Percentiles rank a stretch among this genome's conserved stretches.
Conservation (phyloP, 176 grass and related monocot species). For the Zea luxurians region DNA sequence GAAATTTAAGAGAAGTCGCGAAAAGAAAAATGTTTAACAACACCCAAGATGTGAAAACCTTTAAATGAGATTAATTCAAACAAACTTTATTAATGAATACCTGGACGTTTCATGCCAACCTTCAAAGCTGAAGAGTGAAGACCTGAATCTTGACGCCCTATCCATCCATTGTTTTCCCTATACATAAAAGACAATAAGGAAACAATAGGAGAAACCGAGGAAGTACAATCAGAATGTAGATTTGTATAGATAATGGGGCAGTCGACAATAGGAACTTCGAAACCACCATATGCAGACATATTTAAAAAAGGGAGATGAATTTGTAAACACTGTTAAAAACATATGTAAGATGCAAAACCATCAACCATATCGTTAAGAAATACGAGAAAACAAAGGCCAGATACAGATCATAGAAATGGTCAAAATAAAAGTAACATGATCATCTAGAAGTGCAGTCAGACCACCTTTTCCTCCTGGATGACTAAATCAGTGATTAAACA, state of each 20-base stretch:
- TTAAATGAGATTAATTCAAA: constrained; percentile 2
- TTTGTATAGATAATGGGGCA: background rate
- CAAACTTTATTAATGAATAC: constrained; percentile 26
- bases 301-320: background rate
- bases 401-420: no score
- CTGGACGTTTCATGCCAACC: constrained; percentile 53
- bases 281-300: background rate
- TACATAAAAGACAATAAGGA: constrained; percentile 11
- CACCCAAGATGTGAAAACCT: background rate
- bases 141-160: constrained; percentile 47
- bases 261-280: background rate
- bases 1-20: constrained; percentile 4
- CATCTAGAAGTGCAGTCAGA: no score
- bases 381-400: no score
- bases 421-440: no score
- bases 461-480: no score
- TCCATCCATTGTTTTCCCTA: constrained; percentile 53
- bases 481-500: no score
- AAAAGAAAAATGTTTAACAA: background rate
- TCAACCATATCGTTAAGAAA: no score
- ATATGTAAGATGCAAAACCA: no score
- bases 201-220: background rate
- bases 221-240: constrained; percentile 23
- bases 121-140: constrained; percentile 51
- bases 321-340: no score